Conservation (phyloP, 768 basidiomycete species). For the Auricularia cornea region DNA sequence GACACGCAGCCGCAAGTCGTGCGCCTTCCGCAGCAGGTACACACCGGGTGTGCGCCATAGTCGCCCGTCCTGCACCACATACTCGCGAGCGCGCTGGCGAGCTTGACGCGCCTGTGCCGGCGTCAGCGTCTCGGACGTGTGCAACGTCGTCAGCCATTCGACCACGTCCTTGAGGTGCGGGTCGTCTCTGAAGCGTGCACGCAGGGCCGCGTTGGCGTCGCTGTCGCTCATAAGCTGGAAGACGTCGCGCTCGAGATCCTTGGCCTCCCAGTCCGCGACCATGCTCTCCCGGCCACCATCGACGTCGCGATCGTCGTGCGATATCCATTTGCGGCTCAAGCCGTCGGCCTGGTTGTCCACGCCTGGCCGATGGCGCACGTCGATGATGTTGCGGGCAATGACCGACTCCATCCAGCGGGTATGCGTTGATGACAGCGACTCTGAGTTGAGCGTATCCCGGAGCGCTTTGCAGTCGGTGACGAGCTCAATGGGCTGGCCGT, state of each 20-base stretch:
- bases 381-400: neutral
- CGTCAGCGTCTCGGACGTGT: neutral
- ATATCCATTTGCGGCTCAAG: neutral
- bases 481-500: neutral
- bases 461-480: conserved; percentile 9
- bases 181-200: conserved; percentile 2
- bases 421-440: neutral
- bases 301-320: neutral
- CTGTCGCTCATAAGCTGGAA: neutral
- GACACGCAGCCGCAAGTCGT: neutral
- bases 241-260: conserved; percentile 1
- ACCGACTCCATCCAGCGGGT: conserved; percentile 7
- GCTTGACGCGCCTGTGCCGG: neutral
- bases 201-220: neutral
- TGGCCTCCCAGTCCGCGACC: conserved; percentile 3
- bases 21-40: conserved; percentile 4
- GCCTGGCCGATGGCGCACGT: conserved; percentile 7
- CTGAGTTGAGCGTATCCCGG: conserved; percentile 1
- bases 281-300: neutral
- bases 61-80: conserved; percentile 5
- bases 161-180: conserved; percentile 1
- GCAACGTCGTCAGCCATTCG: neutral
- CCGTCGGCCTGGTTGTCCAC: conserved; percentile 8
- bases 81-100: neutral
- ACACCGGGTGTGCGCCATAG: conserved; percentile 2